Evolutionary conservation across 257 asterid genomes (phyloP).

Genomic region (Cruciata laevipes): DNA sequence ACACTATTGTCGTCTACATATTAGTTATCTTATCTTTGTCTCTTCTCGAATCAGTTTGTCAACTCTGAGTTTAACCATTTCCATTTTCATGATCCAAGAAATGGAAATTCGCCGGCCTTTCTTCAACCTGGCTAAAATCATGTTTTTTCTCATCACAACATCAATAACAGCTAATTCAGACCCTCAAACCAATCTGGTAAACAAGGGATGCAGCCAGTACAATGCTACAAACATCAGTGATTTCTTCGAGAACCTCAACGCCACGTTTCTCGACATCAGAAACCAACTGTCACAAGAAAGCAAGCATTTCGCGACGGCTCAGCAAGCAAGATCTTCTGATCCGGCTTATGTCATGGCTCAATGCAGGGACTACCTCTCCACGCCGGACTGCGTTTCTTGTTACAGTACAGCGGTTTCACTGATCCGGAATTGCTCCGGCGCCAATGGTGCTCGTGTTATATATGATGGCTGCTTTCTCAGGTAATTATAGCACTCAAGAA

Average conservation of each 20-base stretch:
- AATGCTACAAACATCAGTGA: slow-evolving; percentile 38
- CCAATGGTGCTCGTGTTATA: slow-evolving; percentile 77
- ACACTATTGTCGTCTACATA: too few relatives aligned
- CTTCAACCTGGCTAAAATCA: background rate
- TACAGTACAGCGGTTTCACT: slow-evolving; percentile 57
- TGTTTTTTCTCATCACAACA: slow-evolving; percentile 10
- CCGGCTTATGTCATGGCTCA: slow-evolving; percentile 76
- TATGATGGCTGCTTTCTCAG: slow-evolving; percentile 88
- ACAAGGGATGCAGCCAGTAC: slow-evolving; percentile 64
- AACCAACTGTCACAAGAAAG: slow-evolving; percentile 36
- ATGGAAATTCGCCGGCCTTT: slow-evolving; percentile 10
- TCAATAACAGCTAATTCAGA: slow-evolving; percentile 23
- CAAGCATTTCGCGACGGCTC: slow-evolving; percentile 58
- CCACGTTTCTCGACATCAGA: slow-evolving; percentile 52
- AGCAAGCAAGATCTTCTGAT: slow-evolving; percentile 44
- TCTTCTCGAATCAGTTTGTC: background rate
- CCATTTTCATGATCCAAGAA: background rate
- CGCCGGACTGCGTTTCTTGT: slow-evolving; percentile 60
- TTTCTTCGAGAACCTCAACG: slow-evolving; percentile 51
- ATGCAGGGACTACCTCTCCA: slow-evolving; percentile 64
- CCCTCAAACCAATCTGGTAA: slow-evolving; percentile 56
- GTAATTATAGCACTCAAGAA: slow-evolving; percentile 24
- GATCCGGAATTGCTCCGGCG: slow-evolving; percentile 65
- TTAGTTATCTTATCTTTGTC: background rate
- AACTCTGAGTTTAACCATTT: background rate